Conservation (phyloP, 2,329 filamentous ascomycete species). For the Fusarium fracticaudum region DNA sequence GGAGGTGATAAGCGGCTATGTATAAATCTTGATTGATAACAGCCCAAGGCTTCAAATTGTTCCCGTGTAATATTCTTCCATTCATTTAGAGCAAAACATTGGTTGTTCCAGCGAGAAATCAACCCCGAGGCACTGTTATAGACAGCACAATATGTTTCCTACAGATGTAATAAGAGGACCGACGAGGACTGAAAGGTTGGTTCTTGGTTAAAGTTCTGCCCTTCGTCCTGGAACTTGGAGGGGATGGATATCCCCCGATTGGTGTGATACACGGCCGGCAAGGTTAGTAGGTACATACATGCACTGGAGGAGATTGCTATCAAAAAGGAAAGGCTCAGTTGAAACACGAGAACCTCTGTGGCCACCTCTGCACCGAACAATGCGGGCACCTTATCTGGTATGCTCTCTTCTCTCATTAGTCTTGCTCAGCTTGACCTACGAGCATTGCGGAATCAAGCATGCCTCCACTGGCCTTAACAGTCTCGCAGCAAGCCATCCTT, state of each 20-base stretch:
- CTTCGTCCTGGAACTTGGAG: not conserved
- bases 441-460: constrained; percentile 9
- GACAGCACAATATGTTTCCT: not conserved
- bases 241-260: constrained; percentile 14
- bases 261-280: not conserved
- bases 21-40: constrained; percentile 12
- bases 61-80: no score
- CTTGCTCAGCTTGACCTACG: not conserved
- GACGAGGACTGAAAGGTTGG: not conserved
- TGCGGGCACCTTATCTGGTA: constrained; percentile 1
- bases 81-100: not conserved
- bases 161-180: not conserved
- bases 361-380: not conserved
- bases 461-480: not conserved
- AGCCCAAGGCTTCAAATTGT: not conserved
- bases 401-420: constrained; percentile 8
- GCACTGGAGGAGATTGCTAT: not conserved
- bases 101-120: not conserved
- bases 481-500: not conserved
- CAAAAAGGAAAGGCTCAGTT: not conserved
- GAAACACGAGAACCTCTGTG: constrained; percentile 20
- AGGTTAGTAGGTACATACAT: not conserved
- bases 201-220: not conserved
- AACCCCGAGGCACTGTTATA: not conserved
- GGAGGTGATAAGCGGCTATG: constrained; percentile 4